These are phyloP conservation scores for Ramaria sp. DNA, from an alignment of 768 basidiomycete genomes.

Conservation along the genomic window DNA sequence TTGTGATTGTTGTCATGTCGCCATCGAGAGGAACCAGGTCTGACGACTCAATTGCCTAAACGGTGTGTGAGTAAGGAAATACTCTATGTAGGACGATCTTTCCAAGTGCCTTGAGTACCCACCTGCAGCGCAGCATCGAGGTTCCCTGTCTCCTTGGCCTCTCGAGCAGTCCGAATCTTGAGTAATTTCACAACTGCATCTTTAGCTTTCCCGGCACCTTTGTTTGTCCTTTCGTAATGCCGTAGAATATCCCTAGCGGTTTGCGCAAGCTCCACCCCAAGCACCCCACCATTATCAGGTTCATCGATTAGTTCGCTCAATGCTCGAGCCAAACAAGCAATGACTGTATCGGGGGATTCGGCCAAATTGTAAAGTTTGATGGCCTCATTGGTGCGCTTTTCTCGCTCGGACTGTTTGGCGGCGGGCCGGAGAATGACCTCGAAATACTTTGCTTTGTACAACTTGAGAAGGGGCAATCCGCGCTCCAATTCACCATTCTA, in stretches of 20 bases:
- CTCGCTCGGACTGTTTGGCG: constrained; percentile 71
- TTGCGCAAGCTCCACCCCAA: constrained; percentile 55
- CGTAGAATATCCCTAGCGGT: constrained; percentile 71
- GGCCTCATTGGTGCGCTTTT: constrained; percentile 78
- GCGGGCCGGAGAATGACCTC: constrained; percentile 76
- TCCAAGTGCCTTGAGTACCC: constrained; percentile 18
- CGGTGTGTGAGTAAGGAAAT: not conserved
- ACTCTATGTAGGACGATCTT: not conserved
- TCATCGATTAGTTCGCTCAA: constrained; percentile 75
- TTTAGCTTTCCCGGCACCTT: constrained; percentile 58
- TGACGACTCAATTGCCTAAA: constrained; percentile 77
- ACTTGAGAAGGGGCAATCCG: constrained; percentile 62
- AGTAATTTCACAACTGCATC: constrained; percentile 69
- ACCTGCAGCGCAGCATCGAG: constrained; percentile 79
- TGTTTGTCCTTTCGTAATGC: constrained; percentile 69
- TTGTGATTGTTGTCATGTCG: constrained; percentile 77
- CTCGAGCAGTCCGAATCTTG: constrained; percentile 71
- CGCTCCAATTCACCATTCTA: constrained; percentile 86
- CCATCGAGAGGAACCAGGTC: constrained; percentile 79
- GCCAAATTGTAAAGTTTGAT: constrained; percentile 95
- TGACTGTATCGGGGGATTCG: constrained; percentile 80
- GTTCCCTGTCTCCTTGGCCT: constrained; percentile 59
- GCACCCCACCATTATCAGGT: constrained; percentile 46
- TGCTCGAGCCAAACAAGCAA: constrained; percentile 77
- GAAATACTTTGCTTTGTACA: constrained; percentile 63